phyloP scores from a whole-genome alignment of 768 basidiomycete genomes.

The Pleurotus tuoliensis region DNA sequence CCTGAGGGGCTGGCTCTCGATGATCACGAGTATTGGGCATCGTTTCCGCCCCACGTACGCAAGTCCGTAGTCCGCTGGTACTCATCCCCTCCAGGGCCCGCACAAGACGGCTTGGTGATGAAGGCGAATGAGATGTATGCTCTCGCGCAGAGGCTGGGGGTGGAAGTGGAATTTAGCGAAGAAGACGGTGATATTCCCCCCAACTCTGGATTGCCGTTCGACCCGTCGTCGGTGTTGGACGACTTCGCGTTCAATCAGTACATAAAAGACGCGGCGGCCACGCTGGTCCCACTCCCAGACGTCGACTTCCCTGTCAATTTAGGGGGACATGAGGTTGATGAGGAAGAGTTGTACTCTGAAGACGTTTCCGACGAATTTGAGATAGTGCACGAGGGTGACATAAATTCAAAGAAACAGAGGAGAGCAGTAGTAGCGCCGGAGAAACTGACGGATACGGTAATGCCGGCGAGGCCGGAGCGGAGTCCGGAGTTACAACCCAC shows the following conservation, averaged over 20 bases:
- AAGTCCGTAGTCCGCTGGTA: neutral
- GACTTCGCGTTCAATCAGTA: neutral
- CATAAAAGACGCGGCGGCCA: slow-evolving; percentile 3
- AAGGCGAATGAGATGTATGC: slow-evolving; percentile 2
- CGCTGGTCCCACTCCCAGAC: neutral
- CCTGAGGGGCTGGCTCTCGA: neutral
- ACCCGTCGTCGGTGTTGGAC: neutral
- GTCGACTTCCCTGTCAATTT: neutral
- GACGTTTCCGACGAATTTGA: neutral
- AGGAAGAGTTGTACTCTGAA: slow-evolving; percentile 1
- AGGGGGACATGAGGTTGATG: neutral
- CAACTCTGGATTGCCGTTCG: neutral
- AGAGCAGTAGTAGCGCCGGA: neutral
- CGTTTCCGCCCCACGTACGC: neutral
- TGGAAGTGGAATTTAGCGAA: neutral
- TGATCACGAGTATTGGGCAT: neutral
- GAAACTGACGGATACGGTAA: neutral
- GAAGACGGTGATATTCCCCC: neutral
- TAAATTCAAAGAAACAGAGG: neutral
- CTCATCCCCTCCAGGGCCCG: neutral
- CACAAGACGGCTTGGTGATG: neutral
- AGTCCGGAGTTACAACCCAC: slow-evolving; percentile 5
- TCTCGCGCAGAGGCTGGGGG: neutral
- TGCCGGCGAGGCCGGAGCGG: neutral
- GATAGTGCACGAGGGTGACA: neutral